Evolutionary conservation across 208 protist species (phyloP).

Genomic region (Trypanosoma scelopori): DNA sequence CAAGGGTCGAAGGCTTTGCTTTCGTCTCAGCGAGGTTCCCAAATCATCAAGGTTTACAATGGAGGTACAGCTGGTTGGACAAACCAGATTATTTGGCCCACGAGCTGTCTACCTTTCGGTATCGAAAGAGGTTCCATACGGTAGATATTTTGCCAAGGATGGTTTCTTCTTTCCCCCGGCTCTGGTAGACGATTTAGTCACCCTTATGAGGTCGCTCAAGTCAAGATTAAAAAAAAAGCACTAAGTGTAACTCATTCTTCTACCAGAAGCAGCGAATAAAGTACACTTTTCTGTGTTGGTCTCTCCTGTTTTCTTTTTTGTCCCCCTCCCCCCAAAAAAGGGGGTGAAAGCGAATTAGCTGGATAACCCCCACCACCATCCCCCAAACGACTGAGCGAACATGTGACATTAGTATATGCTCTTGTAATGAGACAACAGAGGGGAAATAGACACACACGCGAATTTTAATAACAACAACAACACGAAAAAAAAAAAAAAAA

Average conservation of each 20-base stretch:
- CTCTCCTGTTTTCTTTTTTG: constrained; percentile 7
- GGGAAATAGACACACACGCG: no score
- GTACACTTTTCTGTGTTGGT: no score
- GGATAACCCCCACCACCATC: background rate
- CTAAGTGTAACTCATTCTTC: no score
- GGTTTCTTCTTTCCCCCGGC: constrained; percentile 76
- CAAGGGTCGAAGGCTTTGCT: constrained; percentile 35
- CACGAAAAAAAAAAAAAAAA: constrained; percentile 9
- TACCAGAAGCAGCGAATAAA: no score
- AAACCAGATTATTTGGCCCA: constrained; percentile 29
- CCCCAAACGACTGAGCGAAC: background rate
- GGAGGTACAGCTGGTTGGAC: constrained; percentile 48
- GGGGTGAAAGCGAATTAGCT: background rate
- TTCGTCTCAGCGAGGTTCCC: constrained; percentile 38
- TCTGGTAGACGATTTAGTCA: constrained; percentile 53
- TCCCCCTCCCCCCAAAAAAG: background rate
- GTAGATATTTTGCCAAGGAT: constrained; percentile 67
- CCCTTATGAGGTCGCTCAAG: constrained; percentile 20
- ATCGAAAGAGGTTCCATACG: constrained; percentile 52
- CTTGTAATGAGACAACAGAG: no score
- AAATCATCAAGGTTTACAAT: constrained; percentile 35
- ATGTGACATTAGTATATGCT: no score
- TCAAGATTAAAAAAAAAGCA: constrained; percentile 16
- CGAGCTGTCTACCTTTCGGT: constrained; percentile 37
- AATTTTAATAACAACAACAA: constrained; percentile 8